Evolutionary conservation across 2,329 filamentous ascomycete genomes (phyloP), one percentile per base, ranked within the genome.

Genomic region (Nemania abortiva): DNA sequence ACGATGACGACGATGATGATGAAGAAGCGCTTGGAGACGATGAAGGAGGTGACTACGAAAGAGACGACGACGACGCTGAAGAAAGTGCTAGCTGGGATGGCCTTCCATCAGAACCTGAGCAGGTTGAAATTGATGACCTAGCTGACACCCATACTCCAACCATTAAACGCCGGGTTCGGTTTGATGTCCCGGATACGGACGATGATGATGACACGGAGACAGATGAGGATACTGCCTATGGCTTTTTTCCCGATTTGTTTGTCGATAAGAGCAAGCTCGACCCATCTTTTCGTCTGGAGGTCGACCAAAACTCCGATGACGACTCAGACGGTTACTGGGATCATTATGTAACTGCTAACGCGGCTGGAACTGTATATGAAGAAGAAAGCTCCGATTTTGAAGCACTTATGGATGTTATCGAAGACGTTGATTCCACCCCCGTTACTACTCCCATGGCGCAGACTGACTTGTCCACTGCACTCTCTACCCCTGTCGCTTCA

Each of bases 161-260:
- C n/a, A 83, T 73, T 63, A 62, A 87, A 71, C 89, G 92, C 68
- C 91, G 91, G 72, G 93, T 96, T 52, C 92, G 91, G 75, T 96
- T 96, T 75, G 86, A 90, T 62, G 86, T 88, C 64, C 85, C 91
- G 49, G 86, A 90, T 66, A 91, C 91, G 65, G 91, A 93, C 73
- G 91, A 93, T 73, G 91, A 87, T 63, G 87, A 90, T 68, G 88
- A 87, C 2, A 90, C 89, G 62, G 89, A 90, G 59, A 88, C 85
- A 3, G 88, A 90, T 47, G 86, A 89, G 67, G 87, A 90, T 71
- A 81, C 86, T 54, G 86, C 88, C 68, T 88, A 89, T 61, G 74
- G 70, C 71, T 88, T 94, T 71, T 93, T 93, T 70, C 91, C 92
- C 1, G 90, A 94, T 77, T 90, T 95, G 68, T 95, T 95, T 79